Conservation (phyloP, 306 rosid species). For the Citrullus colocynthis region DNA sequence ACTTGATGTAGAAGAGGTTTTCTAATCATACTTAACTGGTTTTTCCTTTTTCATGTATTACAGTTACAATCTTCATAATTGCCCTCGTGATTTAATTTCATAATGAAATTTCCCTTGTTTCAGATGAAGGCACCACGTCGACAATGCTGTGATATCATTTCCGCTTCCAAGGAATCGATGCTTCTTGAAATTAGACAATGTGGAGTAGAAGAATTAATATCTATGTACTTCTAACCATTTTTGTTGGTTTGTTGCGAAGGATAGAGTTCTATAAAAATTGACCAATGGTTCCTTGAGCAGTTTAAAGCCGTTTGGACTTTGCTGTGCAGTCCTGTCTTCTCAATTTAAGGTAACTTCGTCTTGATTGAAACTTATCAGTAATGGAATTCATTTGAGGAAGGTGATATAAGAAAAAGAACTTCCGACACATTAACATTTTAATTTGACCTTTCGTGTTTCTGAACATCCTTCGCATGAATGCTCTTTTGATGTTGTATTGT, state of each 20-base stretch:
- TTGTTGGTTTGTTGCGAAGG: not conserved
- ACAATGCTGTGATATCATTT: conserved; percentile 22
- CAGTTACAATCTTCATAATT: not conserved
- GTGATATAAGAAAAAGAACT: not conserved
- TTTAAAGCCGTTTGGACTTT: not conserved
- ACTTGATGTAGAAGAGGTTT: conserved; percentile 53
- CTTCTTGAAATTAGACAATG: conserved; percentile 8
- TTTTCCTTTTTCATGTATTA: not conserved
- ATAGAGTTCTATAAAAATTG: not conserved
- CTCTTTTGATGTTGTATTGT: not conserved
- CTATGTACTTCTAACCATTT: conserved; percentile 2
- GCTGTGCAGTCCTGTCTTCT: not conserved
- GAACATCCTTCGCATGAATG: not conserved
- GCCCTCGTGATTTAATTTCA: not conserved
- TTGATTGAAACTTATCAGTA: not conserved
- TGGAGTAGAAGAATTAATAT: conserved; percentile 4
- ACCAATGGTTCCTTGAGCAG: not conserved
- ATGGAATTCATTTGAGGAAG: not conserved
- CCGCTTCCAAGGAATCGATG: not conserved
- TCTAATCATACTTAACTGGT: not conserved
- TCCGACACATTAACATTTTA: not conserved
- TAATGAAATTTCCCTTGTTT: conserved; percentile 11
- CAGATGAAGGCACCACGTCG: conserved; percentile 84
- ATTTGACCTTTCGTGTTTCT: not conserved
- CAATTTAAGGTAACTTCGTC: not conserved